Conservation (phyloP, 805 yeast genomes). For the Spathaspora gorwiae region DNA sequence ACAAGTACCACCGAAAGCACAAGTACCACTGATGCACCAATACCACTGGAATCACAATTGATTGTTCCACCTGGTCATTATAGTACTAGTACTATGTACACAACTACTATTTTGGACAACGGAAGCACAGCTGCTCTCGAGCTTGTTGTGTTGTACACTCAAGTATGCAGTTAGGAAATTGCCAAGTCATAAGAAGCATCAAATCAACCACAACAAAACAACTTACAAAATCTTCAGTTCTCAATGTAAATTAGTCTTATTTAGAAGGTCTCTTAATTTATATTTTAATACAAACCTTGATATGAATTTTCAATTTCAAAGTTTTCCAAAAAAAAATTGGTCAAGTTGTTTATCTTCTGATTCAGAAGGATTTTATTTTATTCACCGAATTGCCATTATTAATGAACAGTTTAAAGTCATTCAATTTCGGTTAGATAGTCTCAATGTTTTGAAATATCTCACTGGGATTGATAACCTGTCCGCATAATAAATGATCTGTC, state of each 20-base stretch:
- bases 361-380: too few relatives aligned
- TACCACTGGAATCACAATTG: slow-evolving; percentile 10
- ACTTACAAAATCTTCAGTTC: not conserved
- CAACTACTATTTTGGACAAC: slow-evolving; percentile 12
- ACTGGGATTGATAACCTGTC: too few relatives aligned
- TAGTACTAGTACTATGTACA: slow-evolving; percentile 12
- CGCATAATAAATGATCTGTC: slow-evolving; percentile 2
- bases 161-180: slow-evolving; percentile 11
- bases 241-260: too few relatives aligned
- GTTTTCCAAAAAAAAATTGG: too few relatives aligned
- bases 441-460: too few relatives aligned
- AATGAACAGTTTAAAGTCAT: too few relatives aligned
- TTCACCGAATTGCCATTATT: too few relatives aligned
- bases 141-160: slow-evolving; percentile 19
- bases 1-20: not conserved
- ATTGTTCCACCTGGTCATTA: slow-evolving; percentile 17
- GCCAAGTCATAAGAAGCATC: not conserved
- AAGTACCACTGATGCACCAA: slow-evolving; percentile 1
- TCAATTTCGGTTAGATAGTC: too few relatives aligned
- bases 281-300: too few relatives aligned
- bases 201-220: not conserved
- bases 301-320: too few relatives aligned
- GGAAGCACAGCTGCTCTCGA: slow-evolving; percentile 20
- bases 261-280: not conserved
- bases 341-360: too few relatives aligned